These are phyloP conservation scores for Gossypium anomalum DNA, from an alignment of 345 rosid species.

Conservation along the genomic window DNA sequence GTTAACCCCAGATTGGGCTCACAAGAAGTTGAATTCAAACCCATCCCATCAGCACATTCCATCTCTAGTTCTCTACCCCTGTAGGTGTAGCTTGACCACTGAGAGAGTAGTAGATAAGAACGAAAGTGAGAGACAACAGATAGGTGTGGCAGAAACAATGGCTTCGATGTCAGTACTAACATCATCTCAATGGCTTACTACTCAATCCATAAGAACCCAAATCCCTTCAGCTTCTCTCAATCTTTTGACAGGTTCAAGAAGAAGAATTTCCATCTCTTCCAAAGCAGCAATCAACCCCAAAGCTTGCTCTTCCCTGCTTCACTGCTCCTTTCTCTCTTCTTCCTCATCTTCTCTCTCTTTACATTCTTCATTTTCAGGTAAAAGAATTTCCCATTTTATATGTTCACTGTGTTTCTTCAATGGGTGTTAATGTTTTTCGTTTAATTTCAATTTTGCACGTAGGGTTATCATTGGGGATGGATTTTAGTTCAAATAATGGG, in stretches of 20 bases:
- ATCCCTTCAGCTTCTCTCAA: conserved; percentile 56
- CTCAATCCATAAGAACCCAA: conserved; percentile 19
- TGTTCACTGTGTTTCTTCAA: not conserved
- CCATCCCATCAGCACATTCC: not conserved
- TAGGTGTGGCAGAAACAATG: conserved; percentile 27
- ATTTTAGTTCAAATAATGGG: conserved; percentile 35
- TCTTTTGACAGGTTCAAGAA: conserved; percentile 34
- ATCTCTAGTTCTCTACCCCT: not conserved
- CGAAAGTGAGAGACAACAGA: not conserved
- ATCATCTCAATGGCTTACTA: conserved; percentile 34
- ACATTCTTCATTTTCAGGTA: conserved; percentile 59
- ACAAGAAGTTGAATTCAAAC: not conserved
- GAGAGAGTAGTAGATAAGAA: not conserved
- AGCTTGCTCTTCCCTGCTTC: conserved; percentile 47
- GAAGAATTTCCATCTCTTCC: conserved; percentile 24
- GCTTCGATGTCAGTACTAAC: conserved; percentile 50
- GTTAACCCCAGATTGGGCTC: not conserved
- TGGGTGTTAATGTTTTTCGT: not conserved
- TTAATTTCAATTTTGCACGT: not conserved
- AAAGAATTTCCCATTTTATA: not conserved
- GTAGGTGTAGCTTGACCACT: too few relatives aligned
- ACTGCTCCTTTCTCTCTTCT: conserved; percentile 53
- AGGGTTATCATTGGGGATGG: conserved; percentile 68
- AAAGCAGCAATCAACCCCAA: conserved; percentile 25
- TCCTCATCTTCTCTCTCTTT: conserved; percentile 34